Percentiles rank a stretch among this genome's conserved stretches.
phyloP scores from a whole-genome alignment of 2,329 filamentous ascomycete species.

The Sordariomycetes sp. region DNA sequence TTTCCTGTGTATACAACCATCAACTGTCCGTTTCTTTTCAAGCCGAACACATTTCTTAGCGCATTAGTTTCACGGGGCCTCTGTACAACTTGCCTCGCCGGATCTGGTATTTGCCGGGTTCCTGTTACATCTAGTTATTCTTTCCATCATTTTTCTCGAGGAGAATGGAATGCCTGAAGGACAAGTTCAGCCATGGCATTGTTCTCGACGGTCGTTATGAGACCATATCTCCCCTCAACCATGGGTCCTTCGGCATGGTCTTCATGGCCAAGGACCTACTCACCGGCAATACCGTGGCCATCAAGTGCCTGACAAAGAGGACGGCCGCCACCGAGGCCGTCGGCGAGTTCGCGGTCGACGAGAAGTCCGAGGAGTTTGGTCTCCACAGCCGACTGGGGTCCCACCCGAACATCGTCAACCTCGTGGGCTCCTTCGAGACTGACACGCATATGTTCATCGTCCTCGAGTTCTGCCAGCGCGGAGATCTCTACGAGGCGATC shows the following conservation, averaged over 20 bases:
- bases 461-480: constrained; percentile 87
- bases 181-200: constrained; percentile 66
- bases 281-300: constrained; percentile 71
- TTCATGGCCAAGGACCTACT: constrained; percentile 75
- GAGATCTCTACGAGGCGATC: constrained; percentile 95
- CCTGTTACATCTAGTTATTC: constrained; percentile 4
- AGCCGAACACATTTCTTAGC: neutral
- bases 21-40: neutral
- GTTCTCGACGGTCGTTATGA: constrained; percentile 81
- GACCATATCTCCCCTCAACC: constrained; percentile 88
- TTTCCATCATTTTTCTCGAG: constrained; percentile 12
- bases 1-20: constrained; percentile 4
- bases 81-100: neutral
- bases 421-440: constrained; percentile 85
- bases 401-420: constrained; percentile 88
- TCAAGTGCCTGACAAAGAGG: constrained; percentile 92
- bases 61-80: neutral
- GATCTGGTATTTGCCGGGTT: neutral
- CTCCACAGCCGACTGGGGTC: constrained; percentile 67
- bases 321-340: constrained; percentile 45
- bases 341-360: constrained; percentile 60
- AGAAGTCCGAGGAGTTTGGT: constrained; percentile 66
- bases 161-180: constrained; percentile 72
- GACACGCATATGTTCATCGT: constrained; percentile 83
- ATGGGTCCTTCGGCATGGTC: constrained; percentile 98